Conservation (phyloP, 2,329 filamentous ascomycete species). For the Lasiodiplodia gonubiensis region DNA sequence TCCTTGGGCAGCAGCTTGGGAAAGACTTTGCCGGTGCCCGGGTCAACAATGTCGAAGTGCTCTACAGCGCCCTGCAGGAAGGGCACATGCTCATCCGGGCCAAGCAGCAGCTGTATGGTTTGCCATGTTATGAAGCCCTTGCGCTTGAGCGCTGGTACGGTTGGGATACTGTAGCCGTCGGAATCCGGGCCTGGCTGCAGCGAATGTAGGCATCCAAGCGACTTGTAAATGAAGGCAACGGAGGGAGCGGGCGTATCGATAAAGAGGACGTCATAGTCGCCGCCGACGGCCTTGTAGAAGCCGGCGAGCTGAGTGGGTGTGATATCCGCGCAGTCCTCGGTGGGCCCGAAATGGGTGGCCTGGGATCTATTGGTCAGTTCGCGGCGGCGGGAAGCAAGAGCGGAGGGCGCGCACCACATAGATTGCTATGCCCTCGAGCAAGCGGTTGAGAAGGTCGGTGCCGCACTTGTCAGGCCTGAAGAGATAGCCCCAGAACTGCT, state of each 20-base stretch:
- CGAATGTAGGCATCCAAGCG: conserved; percentile 86
- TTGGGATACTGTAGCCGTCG: conserved; percentile 74
- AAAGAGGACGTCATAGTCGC: conserved; percentile 68
- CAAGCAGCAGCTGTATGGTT: conserved; percentile 85
- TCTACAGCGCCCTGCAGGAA: conserved; percentile 82
- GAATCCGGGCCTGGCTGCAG: conserved; percentile 71
- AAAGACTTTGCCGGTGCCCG: conserved; percentile 64
- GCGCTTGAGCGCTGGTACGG: conserved; percentile 79
- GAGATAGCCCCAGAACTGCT: conserved; percentile 58
- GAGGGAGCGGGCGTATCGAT: conserved; percentile 72
- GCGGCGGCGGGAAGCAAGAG: neutral
- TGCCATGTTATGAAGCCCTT: conserved; percentile 93
- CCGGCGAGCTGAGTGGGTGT: conserved; percentile 56
- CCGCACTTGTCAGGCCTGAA: conserved; percentile 59
- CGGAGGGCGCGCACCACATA: conserved; percentile 47
- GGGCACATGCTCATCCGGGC: conserved; percentile 83
- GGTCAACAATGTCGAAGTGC: conserved; percentile 77
- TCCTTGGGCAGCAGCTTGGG: conserved; percentile 69
- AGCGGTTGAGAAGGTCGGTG: conserved; percentile 52
- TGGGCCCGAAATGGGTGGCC: conserved; percentile 51
- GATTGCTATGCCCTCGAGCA: conserved; percentile 54
- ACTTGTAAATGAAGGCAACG: conserved; percentile 91
- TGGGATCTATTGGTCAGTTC: conserved; percentile 32
- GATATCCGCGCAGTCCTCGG: conserved; percentile 52
- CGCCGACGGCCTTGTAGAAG: conserved; percentile 54